These are phyloP conservation scores for Melaleuca alternifolia DNA, from an alignment of 345 rosid species.

Conservation along the genomic window DNA sequence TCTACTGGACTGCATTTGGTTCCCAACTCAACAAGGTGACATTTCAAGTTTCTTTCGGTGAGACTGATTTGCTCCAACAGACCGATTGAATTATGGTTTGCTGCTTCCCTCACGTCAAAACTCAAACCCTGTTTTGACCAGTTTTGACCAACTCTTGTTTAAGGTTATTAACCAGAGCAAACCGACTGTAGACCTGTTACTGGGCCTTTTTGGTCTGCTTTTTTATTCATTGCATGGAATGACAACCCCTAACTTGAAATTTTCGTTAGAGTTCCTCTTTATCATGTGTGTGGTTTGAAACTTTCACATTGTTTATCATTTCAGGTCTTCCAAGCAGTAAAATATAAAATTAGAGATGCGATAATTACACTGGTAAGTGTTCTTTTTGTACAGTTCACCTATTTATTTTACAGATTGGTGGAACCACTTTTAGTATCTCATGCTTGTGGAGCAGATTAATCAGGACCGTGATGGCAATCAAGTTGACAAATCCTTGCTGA, in stretches of 20 bases:
- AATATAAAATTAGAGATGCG: slow-evolving; percentile 19
- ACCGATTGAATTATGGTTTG: neutral
- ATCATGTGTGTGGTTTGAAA: neutral
- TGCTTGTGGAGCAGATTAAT: slow-evolving; percentile 15
- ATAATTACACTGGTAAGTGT: slow-evolving; percentile 21
- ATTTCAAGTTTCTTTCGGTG: neutral
- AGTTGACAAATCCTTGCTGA: slow-evolving; percentile 30
- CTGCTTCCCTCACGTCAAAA: neutral
- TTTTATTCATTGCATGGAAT: neutral
- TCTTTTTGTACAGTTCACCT: neutral
- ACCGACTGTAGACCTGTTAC: neutral
- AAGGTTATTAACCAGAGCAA: neutral
- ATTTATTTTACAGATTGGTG: neutral
- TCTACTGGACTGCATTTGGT: neutral
- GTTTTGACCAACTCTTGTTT: neutral
- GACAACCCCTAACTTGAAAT: neutral
- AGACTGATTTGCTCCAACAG: neutral
- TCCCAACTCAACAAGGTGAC: neutral
- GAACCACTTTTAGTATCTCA: neutral
- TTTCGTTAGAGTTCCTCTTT: neutral
- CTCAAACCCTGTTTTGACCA: neutral
- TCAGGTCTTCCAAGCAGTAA: slow-evolving; percentile 22
- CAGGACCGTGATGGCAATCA: slow-evolving; percentile 37
- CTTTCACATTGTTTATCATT: neutral
- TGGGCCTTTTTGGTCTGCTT: neutral